Base-by-base conservation (phyloP, 2,329 filamentous ascomycete genomes). In the Cercospora citrullina region DNA sequence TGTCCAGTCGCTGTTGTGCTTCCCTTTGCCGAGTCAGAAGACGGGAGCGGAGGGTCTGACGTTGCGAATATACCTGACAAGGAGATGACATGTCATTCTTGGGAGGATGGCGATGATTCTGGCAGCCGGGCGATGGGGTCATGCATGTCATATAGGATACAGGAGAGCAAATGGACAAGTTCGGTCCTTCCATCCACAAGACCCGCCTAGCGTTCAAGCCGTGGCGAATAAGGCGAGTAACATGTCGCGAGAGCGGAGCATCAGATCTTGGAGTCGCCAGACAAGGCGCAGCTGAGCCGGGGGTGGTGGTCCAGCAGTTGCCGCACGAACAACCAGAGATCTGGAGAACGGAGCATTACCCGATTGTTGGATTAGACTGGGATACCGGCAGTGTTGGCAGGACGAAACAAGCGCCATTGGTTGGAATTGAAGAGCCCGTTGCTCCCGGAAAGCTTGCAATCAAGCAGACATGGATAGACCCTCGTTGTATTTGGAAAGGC, bases 111-210 rank as follows among this genome's bases (percentile, higher is more conserved):
- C 18, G 55, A 59, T 59, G 26, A 18, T 23, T 36, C 28, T 18
- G 28, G 55, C 55, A 18, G 30, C 26, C 55, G 30, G 55, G 55
- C 55, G 55, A 59, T 59, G 55, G 55, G 55, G 30, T 21, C 55
- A 59, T 36, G 55, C 31, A 59, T 21, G 31, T 59, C 28, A 59
- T 59, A 59, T 59, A 59, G n/a, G 31, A 59, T 21, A 31, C 55
- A 36, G 55, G 55, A 59, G 55, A 30, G 21, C 31, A 36, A 28
- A 36, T 31, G 30, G 55, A 31, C 12, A 59, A 59, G 55, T 36
- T 31, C 31, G 55, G 55, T 59, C 28, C 55, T 36, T 59, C 55
- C 10, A 14, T 59, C 14, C 55, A 59, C 55, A 21, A 59, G 28
- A 36, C 2, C 6, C 28, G 55, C 18, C 55, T 59, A 59, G 55